These are phyloP conservation scores for Fusarium mundagurra DNA, from an alignment of 2,329 filamentous ascomycete species.

Conservation along the genomic window DNA sequence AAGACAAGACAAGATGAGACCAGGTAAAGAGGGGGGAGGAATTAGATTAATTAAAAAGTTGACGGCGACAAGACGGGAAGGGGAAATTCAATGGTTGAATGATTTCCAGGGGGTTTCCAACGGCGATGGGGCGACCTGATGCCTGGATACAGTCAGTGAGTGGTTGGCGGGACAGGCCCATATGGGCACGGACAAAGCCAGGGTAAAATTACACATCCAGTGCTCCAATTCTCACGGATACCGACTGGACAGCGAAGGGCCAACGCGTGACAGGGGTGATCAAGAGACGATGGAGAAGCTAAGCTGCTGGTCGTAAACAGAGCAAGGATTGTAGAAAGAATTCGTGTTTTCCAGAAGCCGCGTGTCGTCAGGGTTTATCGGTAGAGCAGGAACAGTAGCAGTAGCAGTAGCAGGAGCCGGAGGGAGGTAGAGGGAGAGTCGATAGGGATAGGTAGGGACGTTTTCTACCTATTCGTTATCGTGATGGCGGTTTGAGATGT, in stretches of 20 bases:
- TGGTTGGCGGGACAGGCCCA: slow-evolving; percentile 37
- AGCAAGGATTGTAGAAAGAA: slow-evolving; percentile 18
- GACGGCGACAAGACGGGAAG: slow-evolving; percentile 26
- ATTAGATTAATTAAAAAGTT: slow-evolving; percentile 31
- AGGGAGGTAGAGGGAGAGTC: not conserved
- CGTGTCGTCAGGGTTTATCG: slow-evolving; percentile 5
- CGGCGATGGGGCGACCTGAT: slow-evolving; percentile 38
- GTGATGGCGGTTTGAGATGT: not conserved
- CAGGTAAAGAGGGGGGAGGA: slow-evolving; percentile 21
- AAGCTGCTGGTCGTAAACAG: slow-evolving; percentile 2
- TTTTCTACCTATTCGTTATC: not conserved
- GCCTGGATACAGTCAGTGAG: slow-evolving; percentile 34
- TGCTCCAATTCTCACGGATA: slow-evolving; percentile 20
- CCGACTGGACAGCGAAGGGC: slow-evolving; percentile 8
- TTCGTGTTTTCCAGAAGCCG: slow-evolving; percentile 29
- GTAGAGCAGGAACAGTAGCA: not conserved
- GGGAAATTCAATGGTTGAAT: slow-evolving; percentile 40
- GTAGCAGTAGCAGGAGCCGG: not conserved
- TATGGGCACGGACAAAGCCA: slow-evolving; percentile 19
- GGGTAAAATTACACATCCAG: slow-evolving; percentile 43
- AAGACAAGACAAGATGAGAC: not conserved
- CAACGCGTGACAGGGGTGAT: slow-evolving; percentile 25
- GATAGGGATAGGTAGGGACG: not conserved
- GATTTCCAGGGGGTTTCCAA: slow-evolving; percentile 41
- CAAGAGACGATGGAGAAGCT: slow-evolving; percentile 13